phyloP scores from a whole-genome alignment of 2,329 filamentous ascomycete species.

The Lecanosticta acicola region DNA sequence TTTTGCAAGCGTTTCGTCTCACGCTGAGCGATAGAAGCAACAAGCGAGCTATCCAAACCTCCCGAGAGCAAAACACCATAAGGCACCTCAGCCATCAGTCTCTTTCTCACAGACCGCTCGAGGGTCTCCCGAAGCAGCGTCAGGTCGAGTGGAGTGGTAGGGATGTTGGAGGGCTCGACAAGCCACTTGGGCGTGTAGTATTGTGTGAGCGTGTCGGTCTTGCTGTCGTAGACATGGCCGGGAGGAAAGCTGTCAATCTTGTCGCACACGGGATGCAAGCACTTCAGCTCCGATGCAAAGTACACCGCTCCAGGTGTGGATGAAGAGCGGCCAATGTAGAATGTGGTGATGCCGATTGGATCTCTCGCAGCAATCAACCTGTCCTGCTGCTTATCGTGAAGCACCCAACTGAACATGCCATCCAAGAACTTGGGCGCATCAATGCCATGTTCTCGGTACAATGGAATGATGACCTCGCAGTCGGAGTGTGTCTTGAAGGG shows the following conservation, averaged over 20 bases:
- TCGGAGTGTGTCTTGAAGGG: constrained; percentile 99
- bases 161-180: constrained; percentile 74
- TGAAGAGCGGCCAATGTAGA: constrained; percentile 89
- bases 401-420: constrained; percentile 99
- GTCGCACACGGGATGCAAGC: constrained; percentile 86
- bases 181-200: constrained; percentile 89
- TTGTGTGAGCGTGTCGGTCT: constrained; percentile 73
- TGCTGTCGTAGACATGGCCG: constrained; percentile 92
- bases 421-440: constrained; percentile 91
- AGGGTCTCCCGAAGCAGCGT: constrained; percentile 74
- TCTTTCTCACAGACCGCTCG: constrained; percentile 89
- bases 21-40: constrained; percentile 90
- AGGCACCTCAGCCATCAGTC: constrained; percentile 96
- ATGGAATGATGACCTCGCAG: constrained; percentile 96
- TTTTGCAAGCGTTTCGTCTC: constrained; percentile 67
- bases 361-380: constrained; percentile 90
- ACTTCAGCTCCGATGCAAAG: constrained; percentile 97
- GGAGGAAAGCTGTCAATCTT: constrained; percentile 91
- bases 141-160: constrained; percentile 74
- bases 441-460: constrained; percentile 88
- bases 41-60: constrained; percentile 89
- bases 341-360: constrained; percentile 92
- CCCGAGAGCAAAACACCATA: constrained; percentile 95
- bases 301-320: constrained; percentile 77
- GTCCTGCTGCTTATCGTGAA: constrained; percentile 93